phyloP scores from a whole-genome alignment of 768 basidiomycete species.

The Termitomyces sp. region DNA sequence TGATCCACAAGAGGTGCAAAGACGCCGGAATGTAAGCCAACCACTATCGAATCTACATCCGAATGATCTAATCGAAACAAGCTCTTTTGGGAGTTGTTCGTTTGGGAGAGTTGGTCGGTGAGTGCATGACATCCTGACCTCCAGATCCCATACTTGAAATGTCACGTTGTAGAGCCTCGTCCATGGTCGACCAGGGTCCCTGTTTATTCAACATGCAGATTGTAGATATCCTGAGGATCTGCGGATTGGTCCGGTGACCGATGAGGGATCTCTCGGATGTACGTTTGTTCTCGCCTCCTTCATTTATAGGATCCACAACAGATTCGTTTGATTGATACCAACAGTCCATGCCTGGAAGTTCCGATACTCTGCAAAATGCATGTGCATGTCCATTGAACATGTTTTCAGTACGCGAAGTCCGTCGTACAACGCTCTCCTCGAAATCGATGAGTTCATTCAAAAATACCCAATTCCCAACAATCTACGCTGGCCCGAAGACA shows the following conservation, averaged over 20 bases:
- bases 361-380: constrained; percentile 38
- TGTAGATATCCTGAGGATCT: constrained; percentile 47
- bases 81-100: constrained; percentile 51
- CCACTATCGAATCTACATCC: neutral
- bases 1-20: constrained; percentile 36
- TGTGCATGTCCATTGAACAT: constrained; percentile 37
- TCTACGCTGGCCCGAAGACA: constrained; percentile 33
- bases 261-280: constrained; percentile 39
- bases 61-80: constrained; percentile 8
- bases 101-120: constrained; percentile 46
- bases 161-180: constrained; percentile 32
- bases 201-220: constrained; percentile 43
- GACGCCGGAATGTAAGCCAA: constrained; percentile 30
- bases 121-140: constrained; percentile 9
- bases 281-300: constrained; percentile 16
- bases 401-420: constrained; percentile 33
- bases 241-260: constrained; percentile 23
- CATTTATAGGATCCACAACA: neutral
- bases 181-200: constrained; percentile 43
- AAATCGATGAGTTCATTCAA: constrained; percentile 46
- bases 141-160: neutral
- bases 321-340: neutral
- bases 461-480: constrained; percentile 41
- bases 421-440: constrained; percentile 38
- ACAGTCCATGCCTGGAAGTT: constrained; percentile 41